Base-by-base conservation (phyloP, 768 basidiomycete species). In the Macrolepiota dolichaula region DNA sequence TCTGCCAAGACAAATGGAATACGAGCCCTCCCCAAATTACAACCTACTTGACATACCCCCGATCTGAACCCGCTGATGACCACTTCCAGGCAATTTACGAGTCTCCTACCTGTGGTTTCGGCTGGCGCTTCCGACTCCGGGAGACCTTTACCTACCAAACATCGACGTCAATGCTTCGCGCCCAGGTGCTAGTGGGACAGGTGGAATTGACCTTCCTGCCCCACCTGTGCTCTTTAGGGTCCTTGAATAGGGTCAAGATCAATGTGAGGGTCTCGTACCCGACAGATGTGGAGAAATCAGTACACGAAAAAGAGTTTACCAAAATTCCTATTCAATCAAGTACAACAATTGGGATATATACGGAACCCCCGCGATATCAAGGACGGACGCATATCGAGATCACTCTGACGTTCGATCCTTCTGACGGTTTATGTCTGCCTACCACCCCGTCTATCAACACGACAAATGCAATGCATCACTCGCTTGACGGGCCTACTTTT, bases 41-140 rank as follows among this genome's bases (percentile, higher is more conserved):
- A 57, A 19, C 65, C 67, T 36, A 61, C 61, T 25, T 57, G 17
- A 35, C 56, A 35, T 49, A 49, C 35, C 32, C 46, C 11, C 29
- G 25, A 13, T 24, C 19, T 11, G 47, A 49, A 35, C 12, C 27
- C 7, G 25, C 35, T 6, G 12, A 10, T 15, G 24, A 1, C 2
- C 55, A 22, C 17, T 49, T 22, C 24, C 3, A 29, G 7, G 24
- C 29, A 15, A 47, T 29, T 3, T 38, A 37, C 24, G 12, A 9
- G 11, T 53, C 52, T 36, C 52, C 52, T 4, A 22, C 1, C 6
- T 53, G 52, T 36, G 52, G 52, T 10, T 22, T 53, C 13, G 52
- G 52, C 35, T 53, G 52, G 52, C 52, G 52, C 12, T 53, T 53
- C 52, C 32, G 24, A 19, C 35, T 38, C 13, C 7, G 11, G 35